Base-by-base conservation (phyloP, 805 yeast species). In the Tetrapisispora pingtungensis region DNA sequence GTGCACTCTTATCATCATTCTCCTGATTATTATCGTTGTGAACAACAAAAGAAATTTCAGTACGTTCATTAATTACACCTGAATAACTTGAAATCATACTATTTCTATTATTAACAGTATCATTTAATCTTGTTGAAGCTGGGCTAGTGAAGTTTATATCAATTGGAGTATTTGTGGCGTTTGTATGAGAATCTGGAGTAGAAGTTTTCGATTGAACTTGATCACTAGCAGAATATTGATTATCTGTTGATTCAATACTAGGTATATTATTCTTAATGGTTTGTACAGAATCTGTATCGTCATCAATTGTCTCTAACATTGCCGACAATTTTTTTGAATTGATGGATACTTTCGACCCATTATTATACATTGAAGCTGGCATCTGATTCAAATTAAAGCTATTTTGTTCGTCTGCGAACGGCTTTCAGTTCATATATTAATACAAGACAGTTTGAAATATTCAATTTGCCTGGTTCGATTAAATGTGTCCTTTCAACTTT, bases 71-170 rank as follows among this genome's bases (percentile, higher is more conserved):
- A 5, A 59, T 46, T 17, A 58, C 55, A 10, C 64, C 65, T 7
- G 64, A 59, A 44, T 61, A 61, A 33, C 48, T 48, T 3, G 65
- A 61, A 18, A 58, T 46, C 51, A 58, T 52, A 46, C 65, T 61
- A 15, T 17, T 30, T 14, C 38, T 31, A 22, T 37, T 14, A 26
- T 24, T 20, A 24, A 22, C 28, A 1, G 2, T 13, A 15, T 17
- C 7, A 7, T 15, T 18, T 4, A 6, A 7, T 13, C 7, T 26
- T 13, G 22, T 38, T 14, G 38, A 14, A 3, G 33, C 22, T n/a
- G 40, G 26, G 14, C 38, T 18, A 7, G 13, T 13, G 13, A 14
- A 32, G 19, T 28, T 31, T 2, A n/a, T 14, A 7, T 37, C 24
- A 3, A 26, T 6, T 14, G 36, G 44, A n/a, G 42, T n/a, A 20